Evolutionary conservation across 768 basidiomycete species (phyloP).

Genomic region (Lactarius tabidus): DNA sequence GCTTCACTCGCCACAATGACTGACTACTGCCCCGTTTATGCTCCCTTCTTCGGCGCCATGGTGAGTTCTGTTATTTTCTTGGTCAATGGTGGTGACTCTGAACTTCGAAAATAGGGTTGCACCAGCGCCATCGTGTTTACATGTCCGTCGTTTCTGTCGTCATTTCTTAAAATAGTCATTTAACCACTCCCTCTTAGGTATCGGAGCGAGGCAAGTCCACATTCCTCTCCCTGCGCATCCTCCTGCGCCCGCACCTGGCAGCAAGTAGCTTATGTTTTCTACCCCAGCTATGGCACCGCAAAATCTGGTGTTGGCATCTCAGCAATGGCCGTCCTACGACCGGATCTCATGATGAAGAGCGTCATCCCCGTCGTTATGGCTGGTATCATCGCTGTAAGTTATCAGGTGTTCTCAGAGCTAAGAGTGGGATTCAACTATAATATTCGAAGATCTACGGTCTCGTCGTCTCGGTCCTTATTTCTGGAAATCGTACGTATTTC

Average conservation of each 20-base stretch:
- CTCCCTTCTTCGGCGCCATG: conserved; percentile 98
- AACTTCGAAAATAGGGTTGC: conserved; percentile 63
- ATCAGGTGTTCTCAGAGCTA: conserved; percentile 57
- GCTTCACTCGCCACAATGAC: conserved; percentile 43
- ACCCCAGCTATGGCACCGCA: conserved; percentile 89
- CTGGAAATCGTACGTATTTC: conserved; percentile 70
- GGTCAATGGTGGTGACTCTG: neutral
- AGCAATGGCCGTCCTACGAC: conserved; percentile 91
- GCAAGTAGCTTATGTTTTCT: neutral
- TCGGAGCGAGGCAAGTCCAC: conserved; percentile 70
- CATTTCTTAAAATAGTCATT: neutral
- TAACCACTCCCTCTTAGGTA: conserved; percentile 45
- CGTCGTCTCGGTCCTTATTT: conserved; percentile 96
- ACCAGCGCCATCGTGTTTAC: conserved; percentile 97
- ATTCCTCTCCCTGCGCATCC: neutral
- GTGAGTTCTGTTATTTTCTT: conserved; percentile 41
- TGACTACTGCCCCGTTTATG: conserved; percentile 89
- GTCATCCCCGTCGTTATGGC: conserved; percentile 95
- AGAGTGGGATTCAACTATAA: neutral
- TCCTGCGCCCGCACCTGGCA: neutral
- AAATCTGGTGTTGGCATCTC: conserved; percentile 98
- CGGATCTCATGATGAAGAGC: conserved; percentile 88
- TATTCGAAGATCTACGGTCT: conserved; percentile 92
- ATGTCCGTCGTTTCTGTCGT: conserved; percentile 51
- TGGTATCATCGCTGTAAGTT: conserved; percentile 99